Conservation (phyloP, 139 green algal species). For the Volvox reticuliferus region DNA sequence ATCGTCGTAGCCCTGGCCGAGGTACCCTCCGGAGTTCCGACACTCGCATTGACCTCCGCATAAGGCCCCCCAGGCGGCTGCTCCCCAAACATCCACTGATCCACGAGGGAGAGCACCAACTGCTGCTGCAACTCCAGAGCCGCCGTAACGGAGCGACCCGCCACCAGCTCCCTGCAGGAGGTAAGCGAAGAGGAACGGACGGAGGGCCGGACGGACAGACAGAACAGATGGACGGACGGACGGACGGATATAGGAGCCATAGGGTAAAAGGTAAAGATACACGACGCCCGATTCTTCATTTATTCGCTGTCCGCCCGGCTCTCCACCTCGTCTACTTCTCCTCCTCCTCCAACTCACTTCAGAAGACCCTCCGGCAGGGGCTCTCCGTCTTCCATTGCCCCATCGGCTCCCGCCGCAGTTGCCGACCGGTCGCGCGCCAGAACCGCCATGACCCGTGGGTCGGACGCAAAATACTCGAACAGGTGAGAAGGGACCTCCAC, state of each 20-base stretch:
- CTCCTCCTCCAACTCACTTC: not conserved
- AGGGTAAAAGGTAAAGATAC: not conserved
- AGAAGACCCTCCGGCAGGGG: slow-evolving; percentile 38
- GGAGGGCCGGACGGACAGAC: not conserved
- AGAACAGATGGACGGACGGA: not conserved
- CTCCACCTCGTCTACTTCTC: too few relatives aligned
- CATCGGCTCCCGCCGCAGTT: not conserved
- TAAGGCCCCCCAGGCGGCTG: not conserved
- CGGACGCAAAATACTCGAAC: slow-evolving; percentile 81
- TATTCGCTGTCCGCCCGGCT: too few relatives aligned
- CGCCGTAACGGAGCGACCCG: slow-evolving; percentile 52
- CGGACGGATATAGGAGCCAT: not conserved
- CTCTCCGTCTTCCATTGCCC: not conserved
- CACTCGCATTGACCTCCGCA: not conserved
- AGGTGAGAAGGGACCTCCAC: slow-evolving; percentile 93
- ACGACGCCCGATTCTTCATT: too few relatives aligned
- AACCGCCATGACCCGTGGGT: slow-evolving; percentile 62
- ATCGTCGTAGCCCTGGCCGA: not conserved
- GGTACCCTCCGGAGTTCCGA: not conserved
- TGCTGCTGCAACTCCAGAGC: slow-evolving; percentile 65
- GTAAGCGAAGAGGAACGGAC: not conserved
- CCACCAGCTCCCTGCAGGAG: slow-evolving; percentile 25
- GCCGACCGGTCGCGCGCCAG: slow-evolving; percentile 39
- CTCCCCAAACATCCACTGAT: slow-evolving; percentile 59
- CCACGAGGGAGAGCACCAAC: slow-evolving; percentile 65